Evolutionary conservation across 2,329 filamentous ascomycete genomes (phyloP).

Genomic region (Colletotrichum caudatum): DNA sequence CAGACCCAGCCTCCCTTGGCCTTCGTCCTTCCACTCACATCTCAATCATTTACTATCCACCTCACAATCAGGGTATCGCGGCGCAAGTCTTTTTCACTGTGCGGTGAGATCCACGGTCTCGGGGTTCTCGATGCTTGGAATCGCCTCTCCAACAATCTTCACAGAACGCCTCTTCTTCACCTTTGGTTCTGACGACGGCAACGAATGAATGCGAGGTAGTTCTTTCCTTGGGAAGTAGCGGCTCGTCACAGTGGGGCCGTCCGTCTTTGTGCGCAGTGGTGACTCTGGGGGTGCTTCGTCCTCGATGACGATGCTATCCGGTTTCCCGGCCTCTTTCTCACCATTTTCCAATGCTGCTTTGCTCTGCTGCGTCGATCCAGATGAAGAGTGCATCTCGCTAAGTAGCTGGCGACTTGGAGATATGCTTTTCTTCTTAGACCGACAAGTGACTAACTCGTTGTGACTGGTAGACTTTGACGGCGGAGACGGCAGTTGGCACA

Average conservation of each 20-base stretch:
- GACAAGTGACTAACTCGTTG: not conserved
- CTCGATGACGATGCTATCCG: constrained; percentile 7
- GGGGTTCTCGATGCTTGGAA: constrained; percentile 18
- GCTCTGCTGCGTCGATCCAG: not conserved
- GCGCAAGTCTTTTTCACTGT: not conserved
- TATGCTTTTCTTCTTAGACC: not conserved
- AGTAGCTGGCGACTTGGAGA: constrained; percentile 30
- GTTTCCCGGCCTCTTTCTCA: not conserved
- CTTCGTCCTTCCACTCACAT: not conserved
- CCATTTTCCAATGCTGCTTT: not conserved
- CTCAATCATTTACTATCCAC: not conserved
- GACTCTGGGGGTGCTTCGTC: constrained; percentile 3
- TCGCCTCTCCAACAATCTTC: not conserved
- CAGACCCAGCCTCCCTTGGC: not conserved
- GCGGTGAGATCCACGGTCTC: constrained; percentile 37
- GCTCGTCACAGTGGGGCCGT: constrained; percentile 4
- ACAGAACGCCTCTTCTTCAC: constrained; percentile 3
- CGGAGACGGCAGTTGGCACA: constrained; percentile 23
- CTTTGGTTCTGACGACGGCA: not conserved
- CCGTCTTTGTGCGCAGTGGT: not conserved
- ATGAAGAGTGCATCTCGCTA: constrained; percentile 15
- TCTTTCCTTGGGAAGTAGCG: constrained; percentile 1
- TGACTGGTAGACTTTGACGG: constrained; percentile 4
- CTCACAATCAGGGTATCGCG: constrained; percentile 18
- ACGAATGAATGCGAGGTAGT: not conserved